Evolutionary conservation across 2,329 filamentous ascomycete species (phyloP), one percentile per base, ranked within the genome.

Genomic region (Botryosphaeria dothidea): DNA sequence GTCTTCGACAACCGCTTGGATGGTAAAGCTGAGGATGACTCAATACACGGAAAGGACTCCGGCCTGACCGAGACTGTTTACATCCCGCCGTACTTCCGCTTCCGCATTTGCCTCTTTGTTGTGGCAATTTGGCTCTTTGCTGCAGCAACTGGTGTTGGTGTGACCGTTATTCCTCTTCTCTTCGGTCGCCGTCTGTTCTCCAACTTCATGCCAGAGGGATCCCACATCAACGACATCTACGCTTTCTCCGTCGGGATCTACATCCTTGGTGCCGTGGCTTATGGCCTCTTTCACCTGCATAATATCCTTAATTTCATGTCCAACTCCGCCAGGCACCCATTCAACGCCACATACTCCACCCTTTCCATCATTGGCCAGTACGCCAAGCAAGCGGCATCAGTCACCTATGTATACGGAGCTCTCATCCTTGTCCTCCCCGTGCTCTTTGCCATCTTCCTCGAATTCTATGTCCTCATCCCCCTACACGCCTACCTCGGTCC

Each of bases 221-320:
- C 76, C 7, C 72, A 91, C 67, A 90, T 94, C 73, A 99, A 98
- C 77, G 95, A 99, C 75, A 91, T 99, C 27, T 98, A 99, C 72
- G 94, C 95, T 13, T 97, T 97, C 76, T 96, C 92, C 61, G 88
- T 95, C 31, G 95, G 95, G 15, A 85, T 96, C 45, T 97, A 96
- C 74, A 82, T 92, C 27, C 82, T 97, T 4, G 92, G 91, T 11
- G 87, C 86, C 3, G 72, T 86, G 1, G 80, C 86, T 2, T 96
- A 93, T 74, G 78, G 85, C 46, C 69, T 84, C 29, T 80, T 88
- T 68, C 86, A 89, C 73, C 69, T 83, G 19, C 79, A 38, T 19
- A 38, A 63, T 25, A n/a, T 76, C 58, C 43, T 72, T 60, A 62
- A 66, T 2, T 68, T 70, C 27, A 67, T 78, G 36, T 69, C 72